Conservation (phyloP, 2,329 filamentous ascomycete genomes). For the Alternaria dauci region DNA sequence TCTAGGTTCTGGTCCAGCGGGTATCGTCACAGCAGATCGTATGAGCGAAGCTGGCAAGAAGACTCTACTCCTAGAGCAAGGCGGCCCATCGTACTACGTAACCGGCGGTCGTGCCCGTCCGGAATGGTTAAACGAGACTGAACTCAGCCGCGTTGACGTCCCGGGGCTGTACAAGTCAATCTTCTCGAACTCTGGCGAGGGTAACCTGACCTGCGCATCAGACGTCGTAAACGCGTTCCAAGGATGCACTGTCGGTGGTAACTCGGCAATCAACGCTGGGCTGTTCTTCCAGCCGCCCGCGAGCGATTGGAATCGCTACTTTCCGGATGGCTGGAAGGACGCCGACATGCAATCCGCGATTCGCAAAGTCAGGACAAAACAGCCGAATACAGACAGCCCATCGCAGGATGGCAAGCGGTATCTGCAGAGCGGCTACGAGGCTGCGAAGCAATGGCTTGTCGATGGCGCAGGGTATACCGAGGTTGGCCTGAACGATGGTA, state of each 20-base stretch:
- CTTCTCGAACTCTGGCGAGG: constrained; percentile 51
- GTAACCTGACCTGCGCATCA: constrained; percentile 53
- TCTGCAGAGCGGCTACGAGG: constrained; percentile 58
- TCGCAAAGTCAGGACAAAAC: constrained; percentile 54
- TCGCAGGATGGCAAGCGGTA: constrained; percentile 58
- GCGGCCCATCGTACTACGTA: constrained; percentile 60
- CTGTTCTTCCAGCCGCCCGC: constrained; percentile 63
- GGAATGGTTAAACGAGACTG: constrained; percentile 58
- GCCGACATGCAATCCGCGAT: constrained; percentile 59
- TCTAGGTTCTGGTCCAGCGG: constrained; percentile 58
- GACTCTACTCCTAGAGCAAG: constrained; percentile 62
- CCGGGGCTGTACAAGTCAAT: constrained; percentile 63
- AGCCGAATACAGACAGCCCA: constrained; percentile 56
- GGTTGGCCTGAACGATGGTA: constrained; percentile 57
- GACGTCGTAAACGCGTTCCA: constrained; percentile 55
- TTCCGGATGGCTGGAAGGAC: constrained; percentile 61
- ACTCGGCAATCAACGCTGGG: constrained; percentile 64
- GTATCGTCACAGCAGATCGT: constrained; percentile 62
- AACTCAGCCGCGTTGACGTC: constrained; percentile 62
- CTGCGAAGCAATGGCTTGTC: constrained; percentile 61
- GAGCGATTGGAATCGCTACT: constrained; percentile 62
- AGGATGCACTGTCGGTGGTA: constrained; percentile 62
- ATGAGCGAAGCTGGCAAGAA: constrained; percentile 62
- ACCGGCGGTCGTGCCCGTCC: constrained; percentile 60
- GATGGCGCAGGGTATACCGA: constrained; percentile 58